Evolutionary conservation across 495 filamentous ascomycete genomes (phyloP).

Genomic region (Talaromyces trachyspermus): DNA sequence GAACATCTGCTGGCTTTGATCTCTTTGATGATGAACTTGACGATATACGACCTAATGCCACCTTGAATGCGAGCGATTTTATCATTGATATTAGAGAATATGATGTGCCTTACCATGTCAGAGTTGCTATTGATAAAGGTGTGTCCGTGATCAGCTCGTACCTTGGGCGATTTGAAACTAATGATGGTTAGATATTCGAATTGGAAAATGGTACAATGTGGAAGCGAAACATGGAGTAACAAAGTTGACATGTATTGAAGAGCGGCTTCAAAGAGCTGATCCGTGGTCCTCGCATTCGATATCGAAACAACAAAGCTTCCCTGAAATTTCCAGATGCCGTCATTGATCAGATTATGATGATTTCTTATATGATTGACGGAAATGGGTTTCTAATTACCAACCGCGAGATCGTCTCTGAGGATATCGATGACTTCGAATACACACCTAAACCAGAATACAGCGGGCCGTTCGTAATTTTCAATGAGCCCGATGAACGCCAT

Average conservation of each 20-base stretch:
- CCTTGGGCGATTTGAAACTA: conserved; percentile 9
- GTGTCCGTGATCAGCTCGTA: conserved; percentile 1
- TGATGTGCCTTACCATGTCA: conserved; percentile 98
- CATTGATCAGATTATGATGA: conserved; percentile 99
- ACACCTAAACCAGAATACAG: conserved; percentile 94
- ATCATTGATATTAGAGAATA: conserved; percentile 99
- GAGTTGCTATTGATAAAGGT: conserved; percentile 95
- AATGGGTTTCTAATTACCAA: conserved; percentile 98
- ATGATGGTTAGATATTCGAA: conserved; percentile 65
- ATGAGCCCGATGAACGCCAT: conserved; percentile 87
- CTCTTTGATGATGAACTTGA: conserved; percentile 90
- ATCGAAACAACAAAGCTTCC: conserved; percentile 97
- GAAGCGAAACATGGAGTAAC: conserved; percentile 87
- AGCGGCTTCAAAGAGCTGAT: conserved; percentile 80
- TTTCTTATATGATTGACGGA: conserved; percentile 99
- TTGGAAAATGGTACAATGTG: conserved; percentile 95
- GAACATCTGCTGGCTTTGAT: conserved; percentile 83
- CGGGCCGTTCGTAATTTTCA: conserved; percentile 94
- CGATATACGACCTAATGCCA: conserved; percentile 74
- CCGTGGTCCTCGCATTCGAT: conserved; percentile 97
- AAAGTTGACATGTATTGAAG: conserved; percentile 75
- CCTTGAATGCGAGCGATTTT: conserved; percentile 89
- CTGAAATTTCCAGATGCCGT: conserved; percentile 96
- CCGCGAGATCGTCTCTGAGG: conserved; percentile 93
- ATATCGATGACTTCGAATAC: conserved; percentile 97